Evolutionary conservation across 352 stramenopile species (phyloP).

Genomic region (Aphanomyces euteiches): DNA sequence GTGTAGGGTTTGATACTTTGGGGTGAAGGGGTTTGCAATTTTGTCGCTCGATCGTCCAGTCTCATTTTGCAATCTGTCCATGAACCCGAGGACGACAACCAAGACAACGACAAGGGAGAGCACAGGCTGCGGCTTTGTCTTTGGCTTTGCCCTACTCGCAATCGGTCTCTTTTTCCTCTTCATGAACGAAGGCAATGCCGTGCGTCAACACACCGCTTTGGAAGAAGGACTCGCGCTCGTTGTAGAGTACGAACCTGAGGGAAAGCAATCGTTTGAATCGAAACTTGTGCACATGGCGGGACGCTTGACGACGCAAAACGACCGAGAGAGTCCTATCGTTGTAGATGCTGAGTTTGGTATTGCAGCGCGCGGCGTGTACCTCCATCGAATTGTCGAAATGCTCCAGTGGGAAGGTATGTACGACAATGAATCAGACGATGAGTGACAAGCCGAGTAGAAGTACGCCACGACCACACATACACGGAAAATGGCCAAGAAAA

Average conservation of each 20-base stretch:
- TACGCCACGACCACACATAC: slow-evolving; percentile 21
- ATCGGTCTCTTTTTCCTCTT: slow-evolving; percentile 6
- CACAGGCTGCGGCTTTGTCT: slow-evolving; percentile 6
- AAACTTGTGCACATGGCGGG: slow-evolving; percentile 14
- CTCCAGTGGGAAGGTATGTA: slow-evolving; percentile 21
- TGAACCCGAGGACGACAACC: neutral
- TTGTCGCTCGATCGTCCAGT: neutral
- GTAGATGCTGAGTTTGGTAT: slow-evolving; percentile 18
- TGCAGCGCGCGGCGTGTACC: neutral
- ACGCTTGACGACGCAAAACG: slow-evolving; percentile 3
- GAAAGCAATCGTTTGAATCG: neutral
- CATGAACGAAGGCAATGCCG: slow-evolving; percentile 11
- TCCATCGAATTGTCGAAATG: slow-evolving; percentile 25
- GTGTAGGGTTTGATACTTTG: too few species aligned
- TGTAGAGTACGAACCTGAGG: neutral
- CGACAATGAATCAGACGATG: neutral
- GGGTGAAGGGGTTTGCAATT: neutral
- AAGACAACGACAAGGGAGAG: neutral
- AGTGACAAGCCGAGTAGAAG: neutral
- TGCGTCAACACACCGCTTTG: slow-evolving; percentile 5
- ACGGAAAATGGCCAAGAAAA: slow-evolving; percentile 20
- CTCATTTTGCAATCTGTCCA: neutral
- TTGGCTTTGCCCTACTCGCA: neutral
- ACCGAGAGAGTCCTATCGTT: neutral
- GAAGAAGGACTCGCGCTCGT: slow-evolving; percentile 8